Evolutionary conservation across 768 basidiomycete species (phyloP).

Genomic region (Lactifluus pinguis): DNA sequence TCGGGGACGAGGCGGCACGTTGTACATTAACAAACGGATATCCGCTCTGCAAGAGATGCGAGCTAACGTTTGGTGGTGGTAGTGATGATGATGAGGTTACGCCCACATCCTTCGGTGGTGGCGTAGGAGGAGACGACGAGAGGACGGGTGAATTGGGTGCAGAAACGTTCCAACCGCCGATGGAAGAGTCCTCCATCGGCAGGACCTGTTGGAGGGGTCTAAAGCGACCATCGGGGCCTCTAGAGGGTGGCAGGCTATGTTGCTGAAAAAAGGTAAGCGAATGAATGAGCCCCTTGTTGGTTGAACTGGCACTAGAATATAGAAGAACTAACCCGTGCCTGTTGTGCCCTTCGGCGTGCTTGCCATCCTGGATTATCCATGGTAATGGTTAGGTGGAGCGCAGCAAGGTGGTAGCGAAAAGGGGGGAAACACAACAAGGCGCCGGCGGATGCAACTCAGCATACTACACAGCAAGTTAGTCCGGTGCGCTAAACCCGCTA

Average conservation of each 20-base stretch:
- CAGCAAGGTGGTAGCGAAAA: no score
- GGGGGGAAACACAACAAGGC: no score
- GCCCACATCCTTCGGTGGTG: slow-evolving; percentile 39
- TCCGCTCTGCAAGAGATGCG: slow-evolving; percentile 5
- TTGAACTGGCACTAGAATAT: neutral
- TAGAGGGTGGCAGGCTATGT: slow-evolving; percentile 23
- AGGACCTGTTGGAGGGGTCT: slow-evolving; percentile 47
- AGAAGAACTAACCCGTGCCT: slow-evolving; percentile 30
- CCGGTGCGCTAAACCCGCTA: no score
- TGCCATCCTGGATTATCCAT: slow-evolving; percentile 81
- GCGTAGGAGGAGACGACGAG: slow-evolving; percentile 34
- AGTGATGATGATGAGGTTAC: no score
- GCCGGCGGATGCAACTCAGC: no score
- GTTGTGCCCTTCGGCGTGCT: slow-evolving; percentile 52
- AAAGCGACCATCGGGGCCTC: slow-evolving; percentile 42
- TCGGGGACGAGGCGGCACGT: slow-evolving; percentile 13
- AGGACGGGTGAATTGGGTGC: slow-evolving; percentile 1
- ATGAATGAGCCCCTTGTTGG: no score
- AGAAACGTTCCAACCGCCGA: slow-evolving; percentile 43
- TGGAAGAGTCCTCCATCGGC: slow-evolving; percentile 54
- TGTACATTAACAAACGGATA: neutral
- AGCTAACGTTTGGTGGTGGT: neutral
- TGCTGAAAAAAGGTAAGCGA: slow-evolving; percentile 10
- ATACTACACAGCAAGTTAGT: no score
- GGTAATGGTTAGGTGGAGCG: neutral